Base-by-base conservation (phyloP, 495 filamentous ascomycete species). In the Penicillium turbatum region DNA sequence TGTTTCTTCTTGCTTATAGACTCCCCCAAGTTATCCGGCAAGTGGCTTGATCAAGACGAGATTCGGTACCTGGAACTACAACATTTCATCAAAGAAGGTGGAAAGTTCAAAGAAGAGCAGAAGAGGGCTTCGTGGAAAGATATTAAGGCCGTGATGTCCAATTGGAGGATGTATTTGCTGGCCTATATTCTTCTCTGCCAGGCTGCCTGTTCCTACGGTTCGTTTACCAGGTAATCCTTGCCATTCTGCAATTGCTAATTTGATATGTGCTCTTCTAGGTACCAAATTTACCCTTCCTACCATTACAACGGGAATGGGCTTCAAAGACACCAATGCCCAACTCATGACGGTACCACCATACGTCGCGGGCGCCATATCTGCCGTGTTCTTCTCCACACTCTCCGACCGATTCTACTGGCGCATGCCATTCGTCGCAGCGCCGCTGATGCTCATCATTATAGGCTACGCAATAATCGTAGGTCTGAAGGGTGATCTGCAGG, bases 1-100 rank as follows among this genome's bases (percentile, higher is more conserved):
- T 78, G 80, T 24, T 88, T 80, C 69, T 86, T 83, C 36, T 29
- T 65, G 0, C 56, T 70, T 3, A 64, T 70, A 10, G 64, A 70
- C 24, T 57, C 67, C 2, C 67, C 67, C 0, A 9, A 9, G 0
- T 21, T 60, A 2, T 65, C 67, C 1, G 31, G 8, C 1, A 51
- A 48, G 3, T 70, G 64, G 67, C 29, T 70, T 9, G 46, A 53
- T 5, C 36, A 48, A 0, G 64, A 67, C 0, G 64, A 69, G 48
- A 65, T 69, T 10, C 57, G 62, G 1, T 69, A 45, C 40, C 41
- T 69, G 6, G 66, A 67, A 21, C 41, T 70, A 11, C 57, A 59
- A 19, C 40, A 53, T 8, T 67, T 70, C 29, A 67, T 67, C 53
- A 67, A 70, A 31, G 56, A 70, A 35, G 67, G 67, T 2, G 67